Evolutionary conservation across 345 rosid species (phyloP), one percentile per base, ranked within the genome.

Genomic region (Arabis alpina): DNA sequence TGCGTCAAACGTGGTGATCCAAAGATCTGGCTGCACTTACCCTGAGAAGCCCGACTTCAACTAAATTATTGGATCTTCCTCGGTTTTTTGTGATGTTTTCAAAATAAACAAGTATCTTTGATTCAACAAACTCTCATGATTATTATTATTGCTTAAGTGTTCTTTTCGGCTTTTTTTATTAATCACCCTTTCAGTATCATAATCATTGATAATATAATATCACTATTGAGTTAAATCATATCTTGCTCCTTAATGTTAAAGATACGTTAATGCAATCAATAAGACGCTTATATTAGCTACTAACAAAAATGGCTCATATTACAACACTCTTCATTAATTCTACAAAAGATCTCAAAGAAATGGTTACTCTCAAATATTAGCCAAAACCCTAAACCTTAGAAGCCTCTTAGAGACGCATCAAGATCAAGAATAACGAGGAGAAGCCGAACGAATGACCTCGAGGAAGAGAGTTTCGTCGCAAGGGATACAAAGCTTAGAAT

Each of bases 21-120:
- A 89, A 64, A 86, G 97, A 86, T 84, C 96, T 42, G 95, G 98
- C 57, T 93, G 98, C 96, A 86, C 96, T 54, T 91, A 84, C 76
- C 84, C 84, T 51, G 84, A 78, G 44, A 78, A 75, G 78, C 84
- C 84, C 3, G 78, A 68, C 63, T 81, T 78, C 64, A 69, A 78
- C 40, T 81, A 75, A 72, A 55, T 23, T 12, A 37, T 42, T 39
- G 66, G n/a, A 24, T 34, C 34, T 16, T 61, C 61, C 45, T 70
- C 61, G 5, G 61, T 52, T 71, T 32, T 32, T 71, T 71, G 75
- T 71, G 68, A 52, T 52, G 4, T 59, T 23, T 52, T 61, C 68
- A 68, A 52, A 61, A 71, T 42, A 61, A 71, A 52, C 23, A 47
- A 19, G 23, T 2, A 19, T 30, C 24, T 70, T 42, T 53, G 37